Evolutionary conservation across 2,329 filamentous ascomycete species (phyloP).

Genomic region (Hymenoscyphus repandus): DNA sequence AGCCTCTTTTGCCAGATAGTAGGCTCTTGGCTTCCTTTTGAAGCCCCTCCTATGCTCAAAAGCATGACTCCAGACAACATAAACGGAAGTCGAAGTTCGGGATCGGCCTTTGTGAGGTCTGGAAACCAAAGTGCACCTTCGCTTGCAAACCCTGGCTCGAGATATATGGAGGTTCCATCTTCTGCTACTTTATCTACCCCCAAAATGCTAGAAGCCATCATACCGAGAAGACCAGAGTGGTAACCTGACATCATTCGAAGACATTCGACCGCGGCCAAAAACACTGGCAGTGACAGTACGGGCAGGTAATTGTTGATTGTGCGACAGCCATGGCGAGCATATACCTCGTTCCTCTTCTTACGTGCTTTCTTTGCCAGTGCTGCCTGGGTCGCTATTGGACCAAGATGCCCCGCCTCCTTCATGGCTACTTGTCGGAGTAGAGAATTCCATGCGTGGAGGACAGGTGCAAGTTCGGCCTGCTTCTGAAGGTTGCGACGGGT

Average conservation of each 20-base stretch:
- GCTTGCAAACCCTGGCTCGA: slow-evolving; percentile 36
- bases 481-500: slow-evolving; percentile 35
- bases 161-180: slow-evolving; percentile 3
- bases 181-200: neutral
- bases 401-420: slow-evolving; percentile 23
- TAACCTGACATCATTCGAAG: slow-evolving; percentile 42
- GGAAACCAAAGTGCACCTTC: slow-evolving; percentile 59
- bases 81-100: slow-evolving; percentile 43
- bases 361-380: slow-evolving; percentile 19
- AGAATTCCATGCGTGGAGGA: slow-evolving; percentile 35
- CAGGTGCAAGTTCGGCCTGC: slow-evolving; percentile 38
- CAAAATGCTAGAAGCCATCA: slow-evolving; percentile 23
- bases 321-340: slow-evolving; percentile 32
- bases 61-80: slow-evolving; percentile 44
- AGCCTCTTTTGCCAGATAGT: slow-evolving; percentile 23
- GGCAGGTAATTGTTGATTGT: slow-evolving; percentile 31
- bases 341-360: slow-evolving; percentile 29
- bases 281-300: slow-evolving; percentile 40
- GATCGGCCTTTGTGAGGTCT: slow-evolving; percentile 49
- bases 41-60: slow-evolving; percentile 34
- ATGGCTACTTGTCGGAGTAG: slow-evolving; percentile 25
- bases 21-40: slow-evolving; percentile 8
- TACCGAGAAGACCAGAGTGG: slow-evolving; percentile 35
- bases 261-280: slow-evolving; percentile 41
- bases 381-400: slow-evolving; percentile 14